Percentiles rank a stretch among this genome's conserved stretches.
Evolutionary conservation across 2,329 filamentous ascomycete genomes (phyloP).

Genomic region (Curvularia verruculosa): DNA sequence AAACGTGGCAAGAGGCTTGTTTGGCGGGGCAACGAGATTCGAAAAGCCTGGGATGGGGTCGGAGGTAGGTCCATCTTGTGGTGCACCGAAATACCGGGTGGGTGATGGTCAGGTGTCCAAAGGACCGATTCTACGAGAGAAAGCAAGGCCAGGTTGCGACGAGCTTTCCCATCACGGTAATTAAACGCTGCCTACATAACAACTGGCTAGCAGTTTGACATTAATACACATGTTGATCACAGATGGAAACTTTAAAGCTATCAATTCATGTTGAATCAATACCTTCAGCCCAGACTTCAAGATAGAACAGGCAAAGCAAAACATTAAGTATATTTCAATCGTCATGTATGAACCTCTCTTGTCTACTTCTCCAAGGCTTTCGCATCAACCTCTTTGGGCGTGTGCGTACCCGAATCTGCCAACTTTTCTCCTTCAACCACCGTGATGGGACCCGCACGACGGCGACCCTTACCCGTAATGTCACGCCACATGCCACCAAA

Average conservation of each 20-base stretch:
- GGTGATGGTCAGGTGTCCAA: background rate
- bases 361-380: slow-evolving; percentile 18
- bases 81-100: background rate
- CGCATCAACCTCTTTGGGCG: slow-evolving; percentile 28
- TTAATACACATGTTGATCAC: background rate
- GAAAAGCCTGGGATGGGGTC: background rate
- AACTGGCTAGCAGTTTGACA: too few relatives aligned
- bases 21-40: background rate
- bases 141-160: background rate
- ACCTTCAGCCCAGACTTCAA: background rate
- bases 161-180: slow-evolving; percentile 5
- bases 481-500: slow-evolving; percentile 39
- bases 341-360: background rate
- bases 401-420: slow-evolving; percentile 22
- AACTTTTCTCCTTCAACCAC: slow-evolving; percentile 29
- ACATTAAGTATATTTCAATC: background rate
- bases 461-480: slow-evolving; percentile 29
- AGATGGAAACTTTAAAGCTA: background rate
- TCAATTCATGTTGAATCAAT: background rate
- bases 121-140: background rate
- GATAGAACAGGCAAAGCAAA: background rate
- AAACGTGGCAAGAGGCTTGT: background rate
- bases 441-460: slow-evolving; percentile 13
- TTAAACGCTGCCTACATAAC: background rate
- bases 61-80: background rate